Evolutionary conservation across 2,329 filamentous ascomycete genomes (phyloP).

Genomic region (Cladosporium sphaerospermum): DNA sequence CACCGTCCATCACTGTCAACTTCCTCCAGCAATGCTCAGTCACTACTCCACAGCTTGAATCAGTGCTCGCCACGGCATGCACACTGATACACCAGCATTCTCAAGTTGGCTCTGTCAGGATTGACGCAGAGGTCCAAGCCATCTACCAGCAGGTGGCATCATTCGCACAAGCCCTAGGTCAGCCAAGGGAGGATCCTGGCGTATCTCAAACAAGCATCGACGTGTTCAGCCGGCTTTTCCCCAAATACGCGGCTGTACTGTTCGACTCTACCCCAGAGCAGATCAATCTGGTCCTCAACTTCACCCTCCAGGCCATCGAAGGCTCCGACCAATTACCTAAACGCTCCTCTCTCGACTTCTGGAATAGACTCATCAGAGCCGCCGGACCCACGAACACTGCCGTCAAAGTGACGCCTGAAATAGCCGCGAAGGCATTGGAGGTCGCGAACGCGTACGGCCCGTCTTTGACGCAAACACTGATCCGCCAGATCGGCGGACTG

Average conservation of each 20-base stretch:
- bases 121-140: slow-evolving; percentile 44
- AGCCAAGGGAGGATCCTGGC: slow-evolving; percentile 61
- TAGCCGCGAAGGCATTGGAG: slow-evolving; percentile 18
- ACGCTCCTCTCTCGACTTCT: slow-evolving; percentile 66
- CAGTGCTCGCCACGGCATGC: slow-evolving; percentile 64
- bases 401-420: slow-evolving; percentile 14
- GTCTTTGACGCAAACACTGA: slow-evolving; percentile 52
- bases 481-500: slow-evolving; percentile 61
- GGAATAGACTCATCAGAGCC: slow-evolving; percentile 51
- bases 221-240: slow-evolving; percentile 59
- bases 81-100: slow-evolving; percentile 52
- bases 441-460: slow-evolving; percentile 57
- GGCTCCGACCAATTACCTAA: slow-evolving; percentile 71
- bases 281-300: slow-evolving; percentile 63
- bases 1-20: slow-evolving; percentile 57
- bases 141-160: slow-evolving; percentile 58
- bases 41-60: slow-evolving; percentile 60
- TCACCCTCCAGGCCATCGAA: slow-evolving; percentile 63
- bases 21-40: slow-evolving; percentile 51
- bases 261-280: slow-evolving; percentile 53
- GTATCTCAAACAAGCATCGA: slow-evolving; percentile 69
- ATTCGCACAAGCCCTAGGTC: slow-evolving; percentile 57
- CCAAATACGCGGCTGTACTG: slow-evolving; percentile 55
- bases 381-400: slow-evolving; percentile 28
- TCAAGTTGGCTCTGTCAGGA: slow-evolving; percentile 31